Percentiles rank a stretch among this genome's conserved stretches.
Evolutionary conservation across 345 rosid genomes (phyloP).

Genomic region (Boechera retrofracta): DNA sequence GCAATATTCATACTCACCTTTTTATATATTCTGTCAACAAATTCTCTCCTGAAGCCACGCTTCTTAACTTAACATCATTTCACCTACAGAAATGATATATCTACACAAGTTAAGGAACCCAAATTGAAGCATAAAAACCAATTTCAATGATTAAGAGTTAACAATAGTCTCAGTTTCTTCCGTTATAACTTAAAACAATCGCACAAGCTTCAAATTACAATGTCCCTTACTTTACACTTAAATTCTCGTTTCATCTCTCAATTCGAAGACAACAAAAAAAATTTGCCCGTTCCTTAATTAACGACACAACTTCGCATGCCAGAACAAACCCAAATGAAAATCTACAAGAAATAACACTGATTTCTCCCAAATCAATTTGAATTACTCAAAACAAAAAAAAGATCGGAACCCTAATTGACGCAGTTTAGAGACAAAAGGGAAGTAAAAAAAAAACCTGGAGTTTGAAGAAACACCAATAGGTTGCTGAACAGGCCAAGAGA

Average conservation of each 20-base stretch:
- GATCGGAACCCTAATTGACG: slow-evolving; percentile 40
- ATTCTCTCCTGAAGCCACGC: slow-evolving; percentile 31
- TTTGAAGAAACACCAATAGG: slow-evolving; percentile 60
- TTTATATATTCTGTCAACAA: neutral
- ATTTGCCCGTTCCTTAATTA: neutral
- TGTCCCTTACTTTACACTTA: neutral
- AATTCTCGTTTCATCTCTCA: neutral
- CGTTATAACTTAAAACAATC: slow-evolving; percentile 2
- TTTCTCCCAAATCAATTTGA: slow-evolving; percentile 24
- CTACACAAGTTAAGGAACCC: slow-evolving; percentile 10
- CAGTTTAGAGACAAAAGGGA: neutral
- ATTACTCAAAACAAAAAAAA: neutral
- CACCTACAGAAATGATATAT: neutral
- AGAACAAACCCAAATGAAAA: neutral
- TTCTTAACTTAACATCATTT: slow-evolving; percentile 4
- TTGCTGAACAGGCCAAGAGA: slow-evolving; percentile 74
- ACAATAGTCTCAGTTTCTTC: slow-evolving; percentile 16
- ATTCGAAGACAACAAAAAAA: neutral
- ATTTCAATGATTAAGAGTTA: neutral
- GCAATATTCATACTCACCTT: too few species aligned
- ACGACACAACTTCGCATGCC: neutral
- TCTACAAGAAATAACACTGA: neutral
- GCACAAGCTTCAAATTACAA: slow-evolving; percentile 4
- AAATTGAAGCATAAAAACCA: neutral
- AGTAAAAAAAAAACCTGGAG: slow-evolving; percentile 55